A percentile compares a stretch with the other conserved stretches of the same genome.
phyloP scores from a whole-genome alignment of 345 rosid species.

The Salix koriyanagi region DNA sequence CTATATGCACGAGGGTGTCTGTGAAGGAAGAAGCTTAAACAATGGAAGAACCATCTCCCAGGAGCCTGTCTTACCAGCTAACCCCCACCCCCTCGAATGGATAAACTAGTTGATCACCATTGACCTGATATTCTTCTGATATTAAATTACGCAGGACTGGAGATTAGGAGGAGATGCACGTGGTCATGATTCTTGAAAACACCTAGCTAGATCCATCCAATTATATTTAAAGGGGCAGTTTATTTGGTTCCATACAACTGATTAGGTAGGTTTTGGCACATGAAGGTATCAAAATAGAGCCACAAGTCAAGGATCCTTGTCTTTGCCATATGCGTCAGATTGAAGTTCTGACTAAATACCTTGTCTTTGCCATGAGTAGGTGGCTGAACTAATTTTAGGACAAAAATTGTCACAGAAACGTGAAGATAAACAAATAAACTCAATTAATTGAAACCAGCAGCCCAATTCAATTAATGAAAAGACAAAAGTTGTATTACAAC shows the following conservation, averaged over 20 bases:
- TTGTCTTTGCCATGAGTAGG: constrained; percentile 14
- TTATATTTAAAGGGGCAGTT: neutral
- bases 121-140: neutral
- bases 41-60: too few relatives aligned
- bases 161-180: neutral
- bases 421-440: constrained; percentile 6
- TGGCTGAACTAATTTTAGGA: constrained; percentile 20
- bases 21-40: too few relatives aligned
- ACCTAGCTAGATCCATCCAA: neutral
- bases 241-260: neutral
- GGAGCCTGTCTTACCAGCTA: too few relatives aligned
- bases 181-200: neutral
- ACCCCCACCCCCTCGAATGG: too few relatives aligned
- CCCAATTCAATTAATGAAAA: neutral
- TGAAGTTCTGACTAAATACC: constrained; percentile 4
- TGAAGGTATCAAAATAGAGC: neutral
- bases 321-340: constrained; percentile 5
- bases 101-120: neutral
- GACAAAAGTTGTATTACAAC: neutral
- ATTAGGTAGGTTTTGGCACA: neutral
- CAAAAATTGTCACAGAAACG: constrained; percentile 2
- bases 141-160: neutral
- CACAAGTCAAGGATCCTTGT: neutral
- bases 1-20: too few relatives aligned
- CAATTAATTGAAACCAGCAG: constrained; percentile 13